Percentiles rank a stretch among this genome's conserved stretches.
Evolutionary conservation across 768 basidiomycete species (phyloP).

Genomic region (Mycena filopes): DNA sequence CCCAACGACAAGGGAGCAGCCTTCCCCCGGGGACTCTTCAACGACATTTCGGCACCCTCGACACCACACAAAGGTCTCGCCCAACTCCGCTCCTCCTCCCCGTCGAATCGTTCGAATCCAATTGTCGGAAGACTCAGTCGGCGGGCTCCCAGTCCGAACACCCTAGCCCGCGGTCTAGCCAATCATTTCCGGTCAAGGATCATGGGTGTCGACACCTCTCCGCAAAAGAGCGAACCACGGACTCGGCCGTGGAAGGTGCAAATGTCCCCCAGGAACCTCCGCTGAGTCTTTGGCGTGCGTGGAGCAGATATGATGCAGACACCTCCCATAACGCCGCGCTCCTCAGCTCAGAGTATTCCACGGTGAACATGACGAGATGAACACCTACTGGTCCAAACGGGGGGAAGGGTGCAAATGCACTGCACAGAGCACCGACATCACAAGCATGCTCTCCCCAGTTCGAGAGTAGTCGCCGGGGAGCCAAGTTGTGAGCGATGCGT

Average conservation of each 20-base stretch:
- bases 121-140: background rate
- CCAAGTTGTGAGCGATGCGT: background rate
- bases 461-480: background rate
- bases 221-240: conserved; percentile 10
- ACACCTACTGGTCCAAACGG: conserved; percentile 1
- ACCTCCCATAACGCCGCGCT: background rate
- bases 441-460: background rate
- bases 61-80: background rate
- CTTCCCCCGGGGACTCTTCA: background rate
- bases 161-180: conserved; percentile 11
- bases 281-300: conserved; percentile 9
- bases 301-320: background rate
- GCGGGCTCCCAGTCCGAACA: background rate
- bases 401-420: background rate
- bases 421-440: background rate
- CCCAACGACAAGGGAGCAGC: background rate
- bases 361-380: no score
- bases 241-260: conserved; percentile 7
- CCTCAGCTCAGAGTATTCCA: no score
- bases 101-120: no score
- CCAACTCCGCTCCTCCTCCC: background rate
- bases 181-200: conserved; percentile 17
- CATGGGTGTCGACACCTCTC: conserved; percentile 17
- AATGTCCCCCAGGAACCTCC: conserved; percentile 16
- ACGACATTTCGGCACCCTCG: background rate